These are phyloP conservation scores for Leishmania gerbilli DNA, from an alignment of 208 protist genomes.

Conservation along the genomic window DNA sequence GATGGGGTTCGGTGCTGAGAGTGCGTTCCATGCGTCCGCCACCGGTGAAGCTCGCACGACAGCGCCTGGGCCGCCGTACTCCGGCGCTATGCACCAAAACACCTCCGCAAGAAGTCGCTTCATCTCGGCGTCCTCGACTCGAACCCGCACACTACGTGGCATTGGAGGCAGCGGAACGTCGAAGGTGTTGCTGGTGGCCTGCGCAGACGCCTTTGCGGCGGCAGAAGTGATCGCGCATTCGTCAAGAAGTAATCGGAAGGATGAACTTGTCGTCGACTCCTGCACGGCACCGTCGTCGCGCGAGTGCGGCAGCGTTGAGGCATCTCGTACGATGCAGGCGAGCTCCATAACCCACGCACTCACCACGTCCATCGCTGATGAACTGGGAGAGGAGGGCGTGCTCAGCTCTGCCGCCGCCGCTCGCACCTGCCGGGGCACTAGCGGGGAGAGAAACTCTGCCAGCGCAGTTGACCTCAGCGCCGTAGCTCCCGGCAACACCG, in stretches of 20 bases:
- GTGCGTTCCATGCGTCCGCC: not conserved
- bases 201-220: not conserved
- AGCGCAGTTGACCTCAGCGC: constrained; percentile 35
- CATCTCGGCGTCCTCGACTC: constrained; percentile 41
- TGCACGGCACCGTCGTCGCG: not conserved
- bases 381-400: not conserved
- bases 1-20: constrained; percentile 16
- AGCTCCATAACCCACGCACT: constrained; percentile 42
- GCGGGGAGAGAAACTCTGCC: constrained; percentile 34
- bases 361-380: constrained; percentile 11
- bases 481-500: constrained; percentile 61
- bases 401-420: constrained; percentile 2
- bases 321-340: constrained; percentile 41
- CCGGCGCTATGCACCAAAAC: constrained; percentile 63
- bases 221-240: not conserved
- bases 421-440: constrained; percentile 18
- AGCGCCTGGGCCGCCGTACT: constrained; percentile 28
- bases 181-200: constrained; percentile 28
- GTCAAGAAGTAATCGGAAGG: constrained; percentile 5
- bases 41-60: not conserved
- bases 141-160: constrained; percentile 48
- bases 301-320: constrained; percentile 2
- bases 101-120: constrained; percentile 71
- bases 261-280: not conserved
- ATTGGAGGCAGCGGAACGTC: constrained; percentile 40